A percentile compares a stretch with the other conserved stretches of the same genome.
Evolutionary conservation across 768 basidiomycete species (phyloP).

Genomic region (Phlebiopsis gigantea): DNA sequence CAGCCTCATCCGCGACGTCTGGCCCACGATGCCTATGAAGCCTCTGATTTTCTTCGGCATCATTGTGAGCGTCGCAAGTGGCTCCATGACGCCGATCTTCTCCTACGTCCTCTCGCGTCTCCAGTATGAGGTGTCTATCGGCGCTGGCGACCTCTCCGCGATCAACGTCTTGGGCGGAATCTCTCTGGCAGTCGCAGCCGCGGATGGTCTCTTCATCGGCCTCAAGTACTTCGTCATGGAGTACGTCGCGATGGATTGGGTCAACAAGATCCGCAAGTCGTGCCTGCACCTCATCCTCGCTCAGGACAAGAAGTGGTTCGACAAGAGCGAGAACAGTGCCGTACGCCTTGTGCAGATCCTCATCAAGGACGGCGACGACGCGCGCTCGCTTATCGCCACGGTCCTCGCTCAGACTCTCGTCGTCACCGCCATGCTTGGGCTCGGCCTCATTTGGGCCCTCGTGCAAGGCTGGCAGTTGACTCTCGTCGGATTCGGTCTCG

Average conservation of each 20-base stretch:
- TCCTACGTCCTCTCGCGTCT: conserved; percentile 83
- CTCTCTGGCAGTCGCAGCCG: conserved; percentile 64
- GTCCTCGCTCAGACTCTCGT: conserved; percentile 70
- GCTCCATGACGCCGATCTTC: conserved; percentile 88
- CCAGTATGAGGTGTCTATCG: conserved; percentile 68
- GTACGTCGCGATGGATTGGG: conserved; percentile 68
- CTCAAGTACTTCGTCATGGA: conserved; percentile 82
- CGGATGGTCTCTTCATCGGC: conserved; percentile 72
- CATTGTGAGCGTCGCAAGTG: conserved; percentile 61
- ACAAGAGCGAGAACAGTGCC: conserved; percentile 55
- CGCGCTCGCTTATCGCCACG: conserved; percentile 66
- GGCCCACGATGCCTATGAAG: conserved; percentile 74
- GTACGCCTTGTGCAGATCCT: conserved; percentile 64
- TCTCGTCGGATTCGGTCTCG: conserved; percentile 82
- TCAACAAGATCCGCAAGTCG: conserved; percentile 51
- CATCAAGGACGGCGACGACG: conserved; percentile 89
- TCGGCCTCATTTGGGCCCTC: conserved; percentile 89
- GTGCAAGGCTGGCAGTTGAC: conserved; percentile 89
- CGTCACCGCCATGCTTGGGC: conserved; percentile 71
- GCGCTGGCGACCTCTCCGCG: conserved; percentile 51
- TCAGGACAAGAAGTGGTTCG: conserved; percentile 90
- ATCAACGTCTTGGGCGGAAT: conserved; percentile 73
- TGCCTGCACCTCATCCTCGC: conserved; percentile 56
- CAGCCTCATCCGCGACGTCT: conserved; percentile 47
- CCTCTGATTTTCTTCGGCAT: conserved; percentile 66